Evolutionary conservation across 495 filamentous ascomycete species (phyloP), one percentile per base, ranked within the genome.

Genomic region (Tuber magnatum): DNA sequence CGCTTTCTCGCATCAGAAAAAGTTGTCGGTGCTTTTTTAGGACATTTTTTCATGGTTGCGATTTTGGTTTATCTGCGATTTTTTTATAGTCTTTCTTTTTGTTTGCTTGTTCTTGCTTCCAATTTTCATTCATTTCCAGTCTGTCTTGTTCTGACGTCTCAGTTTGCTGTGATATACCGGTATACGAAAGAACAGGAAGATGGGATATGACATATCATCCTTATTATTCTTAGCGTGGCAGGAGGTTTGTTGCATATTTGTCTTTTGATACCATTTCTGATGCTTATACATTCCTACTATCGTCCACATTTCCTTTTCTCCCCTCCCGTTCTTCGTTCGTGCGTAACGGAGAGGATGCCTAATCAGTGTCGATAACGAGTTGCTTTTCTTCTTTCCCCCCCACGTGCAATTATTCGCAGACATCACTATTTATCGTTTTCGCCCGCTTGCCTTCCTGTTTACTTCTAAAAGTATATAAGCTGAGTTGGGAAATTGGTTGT

Each of bases 61-160:
- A 72, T 71, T 70, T 40, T 76, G 69, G 70, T 70, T 68, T 40
- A 32, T 79, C 74, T 77, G 73, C 35, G 24, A 41, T 75, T 71
- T 48, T 69, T 76, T 71, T 56, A 44, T 72, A 42, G 44, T 73
- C 73, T 72, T 68, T 51, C 72, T 78, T 35, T 38, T 68, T 65
- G 73, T 68, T 70, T 76, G 9, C 16, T 56, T 28, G 7, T 28
- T 28, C 9, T 56, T 28, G 56, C 28, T 65, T 65, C 16, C 28
- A 18, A 3, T 35, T 65, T 65, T 65, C 56, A 61, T 65, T 35
- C 12, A 65, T 65, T 65, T 65, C 28, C 28, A 18, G 28, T 65
- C n/a, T 5, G 12, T 65, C 56, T 65, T 32, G 56, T 65, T 35
- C 28, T 20, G 14, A 32, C 32, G 28, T 35, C 56, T 35, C 28